Conservation (phyloP, 1,284 basidiomycete species). For the Taiwanofungus camphoratus region DNA sequence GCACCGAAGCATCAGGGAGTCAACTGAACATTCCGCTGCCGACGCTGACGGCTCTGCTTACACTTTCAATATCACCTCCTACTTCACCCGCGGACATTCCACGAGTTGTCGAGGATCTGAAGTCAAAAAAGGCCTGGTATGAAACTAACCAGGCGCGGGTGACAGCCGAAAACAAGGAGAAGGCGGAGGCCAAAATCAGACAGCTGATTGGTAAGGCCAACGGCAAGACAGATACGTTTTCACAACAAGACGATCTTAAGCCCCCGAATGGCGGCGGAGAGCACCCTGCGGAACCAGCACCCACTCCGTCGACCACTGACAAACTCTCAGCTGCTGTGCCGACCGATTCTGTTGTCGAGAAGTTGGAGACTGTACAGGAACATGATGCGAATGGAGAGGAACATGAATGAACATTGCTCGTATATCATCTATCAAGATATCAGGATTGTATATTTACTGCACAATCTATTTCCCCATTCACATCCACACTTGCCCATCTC, state of each 20-base stretch:
- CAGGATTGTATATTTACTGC: conserved; percentile 15
- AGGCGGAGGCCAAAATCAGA: conserved; percentile 77
- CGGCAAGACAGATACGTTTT: conserved; percentile 41
- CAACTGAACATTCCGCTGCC: conserved; percentile 78
- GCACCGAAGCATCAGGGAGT: conserved; percentile 29
- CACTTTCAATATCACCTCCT: conserved; percentile 89
- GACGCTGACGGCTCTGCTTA: conserved; percentile 83
- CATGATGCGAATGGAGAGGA: conserved; percentile 25
- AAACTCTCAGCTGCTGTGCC: conserved; percentile 28
- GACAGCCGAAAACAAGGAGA: conserved; percentile 69
- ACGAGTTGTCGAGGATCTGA: conserved; percentile 85
- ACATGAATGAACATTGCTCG: conserved; percentile 12
- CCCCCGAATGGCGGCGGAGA: conserved; percentile 45
- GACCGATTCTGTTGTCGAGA: conserved; percentile 41
- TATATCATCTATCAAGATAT: conserved; percentile 10
- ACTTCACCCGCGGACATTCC: conserved; percentile 72
- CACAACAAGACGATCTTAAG: conserved; percentile 24
- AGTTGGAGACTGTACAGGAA: conserved; percentile 44
- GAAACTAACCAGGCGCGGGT: conserved; percentile 69
- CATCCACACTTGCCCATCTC: not conserved
- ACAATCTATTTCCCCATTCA: conserved; percentile 14
- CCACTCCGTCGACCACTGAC: conserved; percentile 35
- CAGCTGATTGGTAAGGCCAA: conserved; percentile 48
- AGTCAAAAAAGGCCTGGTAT: conserved; percentile 95
- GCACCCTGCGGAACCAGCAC: conserved; percentile 40